These are phyloP conservation scores for Rhodotorula sp. DNA, from an alignment of 1,284 basidiomycete genomes.

Conservation along the genomic window DNA sequence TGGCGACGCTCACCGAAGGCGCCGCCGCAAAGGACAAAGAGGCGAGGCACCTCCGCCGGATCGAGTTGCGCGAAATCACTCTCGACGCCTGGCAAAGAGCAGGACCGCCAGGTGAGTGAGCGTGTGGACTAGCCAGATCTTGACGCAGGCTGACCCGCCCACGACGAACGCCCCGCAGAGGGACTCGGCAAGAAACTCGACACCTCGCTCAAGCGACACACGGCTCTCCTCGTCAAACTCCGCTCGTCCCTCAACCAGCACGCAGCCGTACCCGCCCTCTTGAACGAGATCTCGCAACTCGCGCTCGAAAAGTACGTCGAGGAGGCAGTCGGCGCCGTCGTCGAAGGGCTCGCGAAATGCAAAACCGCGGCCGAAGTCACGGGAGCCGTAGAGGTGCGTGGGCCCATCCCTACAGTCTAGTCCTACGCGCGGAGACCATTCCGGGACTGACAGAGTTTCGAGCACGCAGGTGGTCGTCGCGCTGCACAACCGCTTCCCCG, in stretches of 20 bases:
- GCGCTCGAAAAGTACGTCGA: constrained; percentile 94
- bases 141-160: neutral
- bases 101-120: neutral
- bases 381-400: constrained; percentile 80
- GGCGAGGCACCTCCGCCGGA: constrained; percentile 2
- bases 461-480: constrained; percentile 71
- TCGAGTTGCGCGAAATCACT: constrained; percentile 22
- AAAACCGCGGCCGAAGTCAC: constrained; percentile 86
- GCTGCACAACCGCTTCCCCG: constrained; percentile 82
- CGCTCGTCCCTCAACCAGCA: constrained; percentile 67
- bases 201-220: constrained; percentile 90
- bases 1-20: neutral
- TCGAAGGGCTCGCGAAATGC: constrained; percentile 81
- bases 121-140: too few relatives aligned
- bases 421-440: too few relatives aligned
- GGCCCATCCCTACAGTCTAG: too few relatives aligned
- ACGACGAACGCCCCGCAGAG: neutral
- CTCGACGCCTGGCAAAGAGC: constrained; percentile 26
- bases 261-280: constrained; percentile 76
- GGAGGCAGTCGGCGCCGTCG: constrained; percentile 80
- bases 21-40: neutral
- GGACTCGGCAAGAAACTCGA: constrained; percentile 56
- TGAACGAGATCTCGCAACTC: constrained; percentile 86
- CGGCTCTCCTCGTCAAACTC: constrained; percentile 85
- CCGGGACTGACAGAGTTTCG: too few relatives aligned